Evolutionary conservation across 2,329 filamentous ascomycete species (phyloP), one percentile per base, ranked within the genome.

Genomic region (Parastagonospora avenae): DNA sequence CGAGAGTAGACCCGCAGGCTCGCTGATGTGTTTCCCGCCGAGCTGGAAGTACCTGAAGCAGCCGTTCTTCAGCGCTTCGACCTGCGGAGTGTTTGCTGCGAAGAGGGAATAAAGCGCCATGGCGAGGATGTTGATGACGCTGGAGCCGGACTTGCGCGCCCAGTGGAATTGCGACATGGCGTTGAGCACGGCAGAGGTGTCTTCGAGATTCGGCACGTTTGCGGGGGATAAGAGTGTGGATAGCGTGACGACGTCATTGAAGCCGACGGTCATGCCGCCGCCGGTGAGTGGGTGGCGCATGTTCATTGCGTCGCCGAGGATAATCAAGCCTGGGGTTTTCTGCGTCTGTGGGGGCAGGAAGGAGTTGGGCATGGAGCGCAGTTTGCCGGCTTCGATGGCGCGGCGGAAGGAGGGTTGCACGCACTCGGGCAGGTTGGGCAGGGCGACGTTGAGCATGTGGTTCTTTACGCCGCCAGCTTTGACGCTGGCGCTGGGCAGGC

Each of bases 201-300:
- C 83, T 51, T 82, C 82, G 2, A 99, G 82, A 57, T 82, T 78
- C 4, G 90, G 87, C 0, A 97, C 82, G 7, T 77, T 75, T 33
- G 82, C 77, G 0, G 91, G 92, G 32, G 84, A 80, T 1, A 99
- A 83, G 16, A 97, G 79, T 8, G 88, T 82, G 1, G 88, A 80
- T 24, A 99, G 82, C 1, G 95, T 76, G 9, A 94, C 82, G 1
- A 90, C 92, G 69, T 99, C 94, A 76, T 93, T 96, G 74, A 99
- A 89, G 1, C 91, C 94, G 1, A 97, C 94, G 0, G 93, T 97
- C 94, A 99, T 99, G 64, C 94, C 94, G 60, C 94, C 94, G 46
- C 94, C 94, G 0, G 94, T 99, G 10, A 99, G 82, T 1, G 94
- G 94, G 76, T 99, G 94, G n/a, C 94, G 90, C 94, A 99, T 99